Evolutionary conservation across 2,329 filamentous ascomycete genomes (phyloP).

Genomic region (Beauveria bassiana): DNA sequence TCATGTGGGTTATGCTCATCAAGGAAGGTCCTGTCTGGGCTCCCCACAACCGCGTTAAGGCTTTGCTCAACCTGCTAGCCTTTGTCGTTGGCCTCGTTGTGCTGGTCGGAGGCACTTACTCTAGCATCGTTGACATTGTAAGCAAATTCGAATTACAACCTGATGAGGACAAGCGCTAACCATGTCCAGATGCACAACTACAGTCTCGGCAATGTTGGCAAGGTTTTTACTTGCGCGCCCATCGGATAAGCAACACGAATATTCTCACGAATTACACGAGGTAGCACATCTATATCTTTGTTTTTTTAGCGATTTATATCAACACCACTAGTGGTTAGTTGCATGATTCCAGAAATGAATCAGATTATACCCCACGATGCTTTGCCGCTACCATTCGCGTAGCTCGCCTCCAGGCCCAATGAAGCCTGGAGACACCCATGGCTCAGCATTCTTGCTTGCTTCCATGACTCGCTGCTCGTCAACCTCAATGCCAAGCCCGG

Average conservation of each 20-base stretch:
- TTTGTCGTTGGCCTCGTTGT: slow-evolving; percentile 26
- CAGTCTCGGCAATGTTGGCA: slow-evolving; percentile 19
- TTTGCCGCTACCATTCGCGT: slow-evolving; percentile 54
- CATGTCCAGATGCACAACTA: slow-evolving; percentile 19
- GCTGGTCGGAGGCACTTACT: slow-evolving; percentile 26
- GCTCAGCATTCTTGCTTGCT: slow-evolving; percentile 47
- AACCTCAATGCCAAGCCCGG: slow-evolving; percentile 61
- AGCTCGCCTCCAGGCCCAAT: slow-evolving; percentile 59
- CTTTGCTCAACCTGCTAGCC: slow-evolving; percentile 19
- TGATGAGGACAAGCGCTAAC: slow-evolving; percentile 9
- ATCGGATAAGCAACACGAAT: neutral
- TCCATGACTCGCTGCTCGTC: slow-evolving; percentile 61
- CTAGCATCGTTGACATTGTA: slow-evolving; percentile 25
- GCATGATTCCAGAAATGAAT: neutral
- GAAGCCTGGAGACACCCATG: slow-evolving; percentile 62
- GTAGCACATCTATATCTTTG: neutral
- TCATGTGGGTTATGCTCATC: slow-evolving; percentile 36
- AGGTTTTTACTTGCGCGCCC: slow-evolving; percentile 23
- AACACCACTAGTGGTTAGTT: neutral
- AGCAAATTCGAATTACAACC: slow-evolving; percentile 8
- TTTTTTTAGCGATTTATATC: neutral
- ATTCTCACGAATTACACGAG: neutral
- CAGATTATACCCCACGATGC: neutral
- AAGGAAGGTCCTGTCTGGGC: slow-evolving; percentile 23
- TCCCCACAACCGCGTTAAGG: slow-evolving; percentile 22